Conservation (phyloP, 345 rosid species). For the Psidium friedrichsthalianum region DNA sequence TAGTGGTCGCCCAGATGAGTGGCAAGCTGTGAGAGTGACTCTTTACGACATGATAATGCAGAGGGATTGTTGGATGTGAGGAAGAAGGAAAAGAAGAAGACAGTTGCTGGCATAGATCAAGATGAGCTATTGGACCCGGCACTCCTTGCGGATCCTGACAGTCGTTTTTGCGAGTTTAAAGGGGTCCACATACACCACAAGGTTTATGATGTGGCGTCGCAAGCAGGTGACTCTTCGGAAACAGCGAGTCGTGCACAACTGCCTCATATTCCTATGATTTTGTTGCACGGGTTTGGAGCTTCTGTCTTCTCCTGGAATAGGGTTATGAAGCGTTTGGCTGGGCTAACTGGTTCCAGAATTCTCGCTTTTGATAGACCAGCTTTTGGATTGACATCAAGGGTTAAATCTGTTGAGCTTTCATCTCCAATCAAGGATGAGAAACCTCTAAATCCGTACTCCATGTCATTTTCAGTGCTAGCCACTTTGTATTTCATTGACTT, state of each 20-base stretch:
- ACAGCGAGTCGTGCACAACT: neutral
- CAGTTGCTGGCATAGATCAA: constrained; percentile 53
- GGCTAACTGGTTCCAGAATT: constrained; percentile 49
- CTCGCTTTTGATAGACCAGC: constrained; percentile 91
- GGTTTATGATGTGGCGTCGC: constrained; percentile 26
- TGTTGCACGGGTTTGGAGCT: constrained; percentile 92
- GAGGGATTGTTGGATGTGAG: constrained; percentile 32
- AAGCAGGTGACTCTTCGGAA: constrained; percentile 5
- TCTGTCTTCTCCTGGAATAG: constrained; percentile 80
- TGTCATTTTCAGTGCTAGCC: constrained; percentile 69
- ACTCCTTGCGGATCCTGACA: constrained; percentile 72
- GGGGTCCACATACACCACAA: constrained; percentile 79
- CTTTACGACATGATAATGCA: constrained; percentile 4
- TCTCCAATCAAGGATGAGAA: constrained; percentile 14
- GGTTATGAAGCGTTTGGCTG: constrained; percentile 62
- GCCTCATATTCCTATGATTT: constrained; percentile 42
- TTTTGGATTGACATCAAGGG: constrained; percentile 81
- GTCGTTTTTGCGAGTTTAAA: constrained; percentile 80
- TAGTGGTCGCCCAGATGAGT: neutral
- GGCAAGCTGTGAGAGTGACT: neutral
- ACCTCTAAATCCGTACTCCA: constrained; percentile 68
- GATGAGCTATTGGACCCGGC: constrained; percentile 55
- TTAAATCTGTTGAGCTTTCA: constrained; percentile 8
- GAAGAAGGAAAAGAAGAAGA: constrained; percentile 19
- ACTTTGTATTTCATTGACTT: constrained; percentile 63